Conservation (phyloP, 306 rosid genomes). For the Corylus heterophylla region DNA sequence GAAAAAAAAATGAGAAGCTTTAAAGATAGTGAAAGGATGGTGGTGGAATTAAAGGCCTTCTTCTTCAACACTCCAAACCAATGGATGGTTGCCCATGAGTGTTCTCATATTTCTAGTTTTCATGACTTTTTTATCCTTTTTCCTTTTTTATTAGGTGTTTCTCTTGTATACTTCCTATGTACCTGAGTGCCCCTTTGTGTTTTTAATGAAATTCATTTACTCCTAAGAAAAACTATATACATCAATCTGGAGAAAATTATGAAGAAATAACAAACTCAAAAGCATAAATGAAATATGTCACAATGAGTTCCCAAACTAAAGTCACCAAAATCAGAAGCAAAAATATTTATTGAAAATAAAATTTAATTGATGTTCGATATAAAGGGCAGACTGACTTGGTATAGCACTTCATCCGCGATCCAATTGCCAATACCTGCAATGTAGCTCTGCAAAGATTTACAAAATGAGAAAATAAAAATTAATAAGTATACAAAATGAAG, state of each 20-base stretch:
- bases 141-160: too few species aligned
- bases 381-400: constrained; percentile 61
- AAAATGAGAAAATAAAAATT: neutral
- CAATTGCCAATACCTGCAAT: constrained; percentile 94
- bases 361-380: constrained; percentile 14
- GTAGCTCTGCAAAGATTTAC: constrained; percentile 50
- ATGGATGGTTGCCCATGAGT: too few species aligned
- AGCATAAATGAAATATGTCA: neutral
- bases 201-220: too few species aligned
- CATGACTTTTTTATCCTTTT: too few species aligned
- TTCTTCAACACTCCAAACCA: too few species aligned
- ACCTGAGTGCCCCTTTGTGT: too few species aligned
- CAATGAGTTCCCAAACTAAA: constrained; percentile 8
- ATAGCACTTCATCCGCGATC: constrained; percentile 96
- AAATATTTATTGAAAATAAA: constrained; percentile 7
- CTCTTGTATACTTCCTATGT: too few species aligned
- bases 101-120: too few species aligned
- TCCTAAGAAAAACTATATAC: neutral
- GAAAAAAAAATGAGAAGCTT: too few species aligned
- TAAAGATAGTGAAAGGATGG: too few species aligned
- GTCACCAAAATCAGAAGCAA: constrained; percentile 7
- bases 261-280: neutral
- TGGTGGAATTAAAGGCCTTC: too few species aligned
- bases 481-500: neutral
- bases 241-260: neutral